A percentile compares a stretch with the other conserved stretches of the same genome.
Evolutionary conservation across 495 filamentous ascomycete species (phyloP).

Genomic region (Melanomma pulvis-pyrius): DNA sequence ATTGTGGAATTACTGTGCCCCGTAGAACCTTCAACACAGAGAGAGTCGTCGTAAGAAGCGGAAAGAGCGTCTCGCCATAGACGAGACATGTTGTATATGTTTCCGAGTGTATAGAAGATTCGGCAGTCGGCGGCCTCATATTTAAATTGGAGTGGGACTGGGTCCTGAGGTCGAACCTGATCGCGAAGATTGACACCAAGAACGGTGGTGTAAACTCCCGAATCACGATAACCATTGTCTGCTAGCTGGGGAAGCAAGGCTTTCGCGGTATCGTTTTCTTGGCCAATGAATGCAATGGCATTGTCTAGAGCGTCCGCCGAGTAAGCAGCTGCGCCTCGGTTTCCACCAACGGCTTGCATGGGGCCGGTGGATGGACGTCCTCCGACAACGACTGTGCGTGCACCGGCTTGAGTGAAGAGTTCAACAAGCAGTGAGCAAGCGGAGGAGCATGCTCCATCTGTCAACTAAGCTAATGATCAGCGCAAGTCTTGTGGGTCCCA

Average conservation of each 20-base stretch:
- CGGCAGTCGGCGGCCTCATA: constrained; percentile 58
- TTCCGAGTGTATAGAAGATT: constrained; percentile 56
- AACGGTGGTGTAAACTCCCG: constrained; percentile 13
- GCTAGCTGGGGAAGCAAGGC: neutral
- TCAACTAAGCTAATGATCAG: constrained; percentile 34
- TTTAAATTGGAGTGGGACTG: constrained; percentile 55
- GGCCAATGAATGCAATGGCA: neutral
- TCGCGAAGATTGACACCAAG: constrained; percentile 18
- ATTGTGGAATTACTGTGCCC: constrained; percentile 3
- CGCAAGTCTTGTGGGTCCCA: neutral
- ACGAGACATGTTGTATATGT: constrained; percentile 47
- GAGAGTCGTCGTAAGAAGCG: constrained; percentile 9
- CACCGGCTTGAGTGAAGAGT: constrained; percentile 53
- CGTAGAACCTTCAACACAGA: constrained; percentile 22
- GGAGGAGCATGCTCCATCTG: constrained; percentile 53
- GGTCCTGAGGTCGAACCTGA: constrained; percentile 16
- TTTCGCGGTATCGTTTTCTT: constrained; percentile 4
- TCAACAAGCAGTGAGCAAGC: constrained; percentile 56
- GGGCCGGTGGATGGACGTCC: constrained; percentile 45
- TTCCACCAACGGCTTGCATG: constrained; percentile 29
- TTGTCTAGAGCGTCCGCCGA: constrained; percentile 4
- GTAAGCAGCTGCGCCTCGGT: constrained; percentile 19
- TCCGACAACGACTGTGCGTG: constrained; percentile 52
- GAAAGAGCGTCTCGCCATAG: constrained; percentile 46
- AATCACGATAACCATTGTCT: neutral